Percentiles rank a stretch among this genome's conserved stretches.
These are phyloP conservation scores for Diaporthe longicolla DNA, from an alignment of 2,329 filamentous ascomycete genomes.

Conservation along the genomic window DNA sequence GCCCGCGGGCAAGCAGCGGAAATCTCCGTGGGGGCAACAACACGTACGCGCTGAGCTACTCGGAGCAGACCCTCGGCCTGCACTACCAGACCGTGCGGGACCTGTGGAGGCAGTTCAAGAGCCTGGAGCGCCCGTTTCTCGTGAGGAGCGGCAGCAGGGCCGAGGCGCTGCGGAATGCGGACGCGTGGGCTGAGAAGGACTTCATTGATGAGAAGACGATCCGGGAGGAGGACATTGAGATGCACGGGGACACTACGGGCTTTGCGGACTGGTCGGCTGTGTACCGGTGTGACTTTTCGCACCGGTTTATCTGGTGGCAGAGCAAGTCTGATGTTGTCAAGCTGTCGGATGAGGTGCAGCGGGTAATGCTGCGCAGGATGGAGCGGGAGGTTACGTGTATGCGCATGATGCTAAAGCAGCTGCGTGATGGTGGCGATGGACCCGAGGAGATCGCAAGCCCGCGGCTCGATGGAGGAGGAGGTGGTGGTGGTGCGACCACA, in stretches of 20 bases:
- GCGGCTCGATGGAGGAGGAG: constrained; percentile 10
- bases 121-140: constrained; percentile 44
- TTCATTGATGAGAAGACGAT: constrained; percentile 36
- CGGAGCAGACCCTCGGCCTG: constrained; percentile 44
- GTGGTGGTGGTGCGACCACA: background rate
- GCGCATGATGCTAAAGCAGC: constrained; percentile 44
- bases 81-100: constrained; percentile 44
- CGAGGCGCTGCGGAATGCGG: constrained; percentile 40
- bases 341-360: constrained; percentile 42
- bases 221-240: constrained; percentile 40
- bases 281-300: constrained; percentile 43
- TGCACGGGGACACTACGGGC: constrained; percentile 36
- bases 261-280: constrained; percentile 38
- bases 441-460: constrained; percentile 27
- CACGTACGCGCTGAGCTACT: constrained; percentile 38
- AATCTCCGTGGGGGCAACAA: constrained; percentile 9
- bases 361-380: constrained; percentile 44
- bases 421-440: constrained; percentile 28
- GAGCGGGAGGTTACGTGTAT: constrained; percentile 43
- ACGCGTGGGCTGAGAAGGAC: constrained; percentile 41
- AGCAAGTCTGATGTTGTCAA: constrained; percentile 42
- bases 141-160: constrained; percentile 35
- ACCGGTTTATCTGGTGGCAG: constrained; percentile 45
- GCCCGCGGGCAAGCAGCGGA: constrained; percentile 32
- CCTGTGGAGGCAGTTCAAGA: constrained; percentile 45